These are phyloP conservation scores for Sclerotinia nivalis DNA, from an alignment of 2,329 filamentous ascomycete species.

Conservation along the genomic window DNA sequence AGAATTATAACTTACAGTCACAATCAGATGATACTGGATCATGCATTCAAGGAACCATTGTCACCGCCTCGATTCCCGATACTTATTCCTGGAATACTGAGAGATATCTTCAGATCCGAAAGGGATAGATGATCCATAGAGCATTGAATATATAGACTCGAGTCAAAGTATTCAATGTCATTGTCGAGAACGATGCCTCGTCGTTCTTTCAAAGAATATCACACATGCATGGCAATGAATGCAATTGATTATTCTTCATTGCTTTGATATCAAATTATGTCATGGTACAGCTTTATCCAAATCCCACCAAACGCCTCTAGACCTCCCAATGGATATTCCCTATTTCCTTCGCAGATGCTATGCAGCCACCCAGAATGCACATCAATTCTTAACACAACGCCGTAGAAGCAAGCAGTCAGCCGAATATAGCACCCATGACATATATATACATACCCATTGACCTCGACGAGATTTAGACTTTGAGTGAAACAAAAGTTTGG, in stretches of 20 bases:
- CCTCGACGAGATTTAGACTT: slow-evolving; percentile 14
- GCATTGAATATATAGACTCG: background rate
- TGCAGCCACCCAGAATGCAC: slow-evolving; percentile 27
- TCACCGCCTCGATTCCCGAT: background rate
- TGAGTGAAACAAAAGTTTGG: background rate
- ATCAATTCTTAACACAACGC: slow-evolving; percentile 25
- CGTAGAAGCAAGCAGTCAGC: slow-evolving; percentile 27
- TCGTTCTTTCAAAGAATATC: background rate
- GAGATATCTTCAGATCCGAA: background rate
- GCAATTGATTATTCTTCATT: background rate
- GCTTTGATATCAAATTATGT: slow-evolving; percentile 13
- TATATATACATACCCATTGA: slow-evolving; percentile 24
- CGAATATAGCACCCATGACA: slow-evolving; percentile 26
- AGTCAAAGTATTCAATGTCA: background rate
- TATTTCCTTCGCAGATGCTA: slow-evolving; percentile 25
- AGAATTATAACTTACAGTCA: background rate
- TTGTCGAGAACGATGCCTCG: background rate
- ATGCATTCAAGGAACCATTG: background rate
- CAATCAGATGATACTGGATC: background rate
- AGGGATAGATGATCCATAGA: background rate
- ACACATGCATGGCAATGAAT: background rate
- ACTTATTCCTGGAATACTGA: background rate
- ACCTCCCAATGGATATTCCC: background rate
- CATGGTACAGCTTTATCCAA: slow-evolving; percentile 9
- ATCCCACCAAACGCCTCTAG: slow-evolving; percentile 7